A percentile compares a stretch with the other conserved stretches of the same genome.
phyloP scores from a whole-genome alignment of 371 early-diverging fungal species.

The Nematocida parisii region DNA sequence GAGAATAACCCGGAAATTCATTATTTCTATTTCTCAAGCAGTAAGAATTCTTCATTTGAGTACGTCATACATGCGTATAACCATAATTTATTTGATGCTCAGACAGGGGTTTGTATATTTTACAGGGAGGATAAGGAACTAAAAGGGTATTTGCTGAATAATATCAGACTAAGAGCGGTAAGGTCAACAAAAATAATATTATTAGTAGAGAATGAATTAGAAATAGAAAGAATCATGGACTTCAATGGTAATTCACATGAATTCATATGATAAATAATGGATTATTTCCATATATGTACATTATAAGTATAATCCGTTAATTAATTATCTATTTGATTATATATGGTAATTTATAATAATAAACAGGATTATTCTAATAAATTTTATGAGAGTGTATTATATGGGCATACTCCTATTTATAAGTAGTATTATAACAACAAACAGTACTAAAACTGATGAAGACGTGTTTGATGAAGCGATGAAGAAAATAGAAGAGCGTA shows the following conservation, averaged over 20 bases:
- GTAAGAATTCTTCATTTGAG: background rate
- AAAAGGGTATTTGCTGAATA: slow-evolving; percentile 36
- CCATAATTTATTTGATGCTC: slow-evolving; percentile 21
- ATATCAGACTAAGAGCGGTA: slow-evolving; percentile 26
- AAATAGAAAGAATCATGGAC: slow-evolving; percentile 5
- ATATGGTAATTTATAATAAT: too few species aligned
- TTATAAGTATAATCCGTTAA: too few species aligned
- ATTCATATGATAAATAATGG: background rate
- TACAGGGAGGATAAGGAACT: background rate
- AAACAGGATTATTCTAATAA: too few species aligned
- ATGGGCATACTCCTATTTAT: too few species aligned
- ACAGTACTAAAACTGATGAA: too few species aligned
- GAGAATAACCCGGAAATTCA: slow-evolving; percentile 1
- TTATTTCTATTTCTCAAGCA: slow-evolving; percentile 12
- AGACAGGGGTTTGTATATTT: slow-evolving; percentile 37
- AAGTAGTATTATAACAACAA: too few species aligned
- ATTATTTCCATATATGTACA: too few species aligned
- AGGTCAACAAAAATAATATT: background rate
- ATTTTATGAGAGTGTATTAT: too few species aligned
- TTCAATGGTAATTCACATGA: slow-evolving; percentile 22
- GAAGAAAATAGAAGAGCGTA: too few species aligned
- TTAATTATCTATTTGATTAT: too few species aligned
- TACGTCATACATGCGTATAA: slow-evolving; percentile 30
- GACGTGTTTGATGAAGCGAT: too few species aligned
- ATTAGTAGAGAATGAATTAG: background rate